phyloP scores from a whole-genome alignment of 73 alveolate genomes.

The Symbiodinium natans region DNA sequence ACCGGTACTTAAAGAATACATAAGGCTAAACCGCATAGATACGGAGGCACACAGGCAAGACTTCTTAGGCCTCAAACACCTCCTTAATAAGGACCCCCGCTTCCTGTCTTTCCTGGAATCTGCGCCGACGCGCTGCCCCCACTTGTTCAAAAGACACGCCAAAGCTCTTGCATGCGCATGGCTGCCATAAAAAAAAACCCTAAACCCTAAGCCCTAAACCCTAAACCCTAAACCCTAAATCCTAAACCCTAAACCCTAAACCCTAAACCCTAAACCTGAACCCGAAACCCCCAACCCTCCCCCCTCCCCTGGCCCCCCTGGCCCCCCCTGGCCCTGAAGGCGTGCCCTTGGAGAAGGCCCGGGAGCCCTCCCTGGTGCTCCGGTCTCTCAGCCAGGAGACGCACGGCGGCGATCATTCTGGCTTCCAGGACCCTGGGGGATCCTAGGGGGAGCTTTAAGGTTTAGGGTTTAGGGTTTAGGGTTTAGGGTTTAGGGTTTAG shows the following conservation, averaged over 20 bases:
- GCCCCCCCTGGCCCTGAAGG: neutral
- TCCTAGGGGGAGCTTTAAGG: neutral
- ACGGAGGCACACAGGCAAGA: no score
- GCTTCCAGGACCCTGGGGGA: neutral
- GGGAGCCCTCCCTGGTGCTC: conserved; percentile 33
- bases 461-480: neutral
- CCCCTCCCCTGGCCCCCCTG: neutral
- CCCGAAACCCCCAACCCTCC: neutral
- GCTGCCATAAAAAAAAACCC: no score
- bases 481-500: conserved; percentile 1
- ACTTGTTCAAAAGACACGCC: no score
- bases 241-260: neutral
- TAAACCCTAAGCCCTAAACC: no score
- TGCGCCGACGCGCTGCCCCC: no score
- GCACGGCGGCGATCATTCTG: conserved; percentile 66
- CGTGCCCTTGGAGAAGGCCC: neutral
- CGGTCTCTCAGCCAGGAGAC: conserved; percentile 57
- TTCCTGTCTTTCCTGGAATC: no score
- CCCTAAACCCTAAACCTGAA: neutral
- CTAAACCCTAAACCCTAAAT: no score
- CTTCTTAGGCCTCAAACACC: no score
- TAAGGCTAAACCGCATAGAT: no score
- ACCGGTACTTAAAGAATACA: no score
- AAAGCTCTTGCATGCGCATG: no score
- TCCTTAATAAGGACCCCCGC: no score